Evolutionary conservation across 345 rosid genomes (phyloP).

Genomic region (Murraya paniculata): DNA sequence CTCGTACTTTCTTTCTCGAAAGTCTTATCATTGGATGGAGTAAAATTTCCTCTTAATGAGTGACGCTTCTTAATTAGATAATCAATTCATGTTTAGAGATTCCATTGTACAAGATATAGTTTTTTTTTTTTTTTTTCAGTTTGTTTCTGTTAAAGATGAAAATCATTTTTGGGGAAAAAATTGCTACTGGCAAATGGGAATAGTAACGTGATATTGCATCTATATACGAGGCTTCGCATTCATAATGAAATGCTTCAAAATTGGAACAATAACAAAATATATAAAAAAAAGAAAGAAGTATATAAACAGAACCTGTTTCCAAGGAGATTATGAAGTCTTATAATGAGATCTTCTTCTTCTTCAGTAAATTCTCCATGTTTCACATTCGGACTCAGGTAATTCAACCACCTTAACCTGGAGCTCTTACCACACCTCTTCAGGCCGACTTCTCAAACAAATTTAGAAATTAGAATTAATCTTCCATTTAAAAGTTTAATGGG

Average conservation of each 20-base stretch:
- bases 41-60: not conserved
- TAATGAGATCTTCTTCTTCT: slow-evolving; percentile 30
- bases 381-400: slow-evolving; percentile 23
- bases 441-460: not conserved
- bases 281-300: no score
- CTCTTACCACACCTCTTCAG: slow-evolving; percentile 29
- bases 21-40: not conserved
- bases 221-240: no score
- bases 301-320: slow-evolving; percentile 22
- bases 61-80: not conserved
- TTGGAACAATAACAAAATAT: not conserved
- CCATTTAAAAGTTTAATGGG: not conserved
- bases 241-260: not conserved
- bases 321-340: slow-evolving; percentile 30
- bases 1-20: not conserved
- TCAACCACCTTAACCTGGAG: slow-evolving; percentile 29
- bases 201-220: not conserved
- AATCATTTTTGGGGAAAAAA: not conserved
- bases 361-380: slow-evolving; percentile 24
- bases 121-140: no score
- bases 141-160: no score
- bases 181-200: not conserved
- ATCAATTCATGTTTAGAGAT: no score
- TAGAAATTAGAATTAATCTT: not conserved
- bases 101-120: no score